Evolutionary conservation across 176 grass and related monocot species (phyloP), one percentile per base, ranked within the genome.

Genomic region (Avena atlantica): DNA sequence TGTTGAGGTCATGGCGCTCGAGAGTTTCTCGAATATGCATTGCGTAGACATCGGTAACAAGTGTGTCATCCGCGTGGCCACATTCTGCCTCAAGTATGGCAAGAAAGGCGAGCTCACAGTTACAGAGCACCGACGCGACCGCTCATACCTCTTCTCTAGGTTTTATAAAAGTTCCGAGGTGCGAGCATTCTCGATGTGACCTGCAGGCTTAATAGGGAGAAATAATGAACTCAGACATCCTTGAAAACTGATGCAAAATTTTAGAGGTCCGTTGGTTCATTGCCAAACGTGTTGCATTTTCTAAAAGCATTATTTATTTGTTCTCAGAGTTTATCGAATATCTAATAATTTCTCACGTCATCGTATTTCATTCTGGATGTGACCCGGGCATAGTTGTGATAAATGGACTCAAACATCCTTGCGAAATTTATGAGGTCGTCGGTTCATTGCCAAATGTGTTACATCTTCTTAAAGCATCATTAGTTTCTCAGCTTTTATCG

Each of bases 141-240:
- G 29, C 15, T 58, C 50, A 4, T 78, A 57, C 74, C 3, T 6
- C 9, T 56, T 78, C 25, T 78, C 51, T 34, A 55, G 23, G 0
- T 20, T 56, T 19, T 1, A 15, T 49, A 12, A 15, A 50, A 1
- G 1, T 40, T 2, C 2, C 13, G 4, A 37, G 25, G 16, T 76
- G 29, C 50, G 11, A 11, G 52, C 75, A 57, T 78, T 78, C 10
- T 78, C 25, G 75, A 40, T 78, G 75, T 78, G 34, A 57, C 57
- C n/a, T 6, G 37, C 3, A 37, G 5, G 11, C 42, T 11, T 48
- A 40, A 6, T 40, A 4, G 37, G 20, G 4, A 23, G 8, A 8
- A 21, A 12, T 23, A 73, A 14, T 48, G 37, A 71, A 71, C 19
- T n/a, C 1, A 70, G 11, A 42, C 67, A 20, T 3, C 31, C 8